A percentile compares a stretch with the other conserved stretches of the same genome.
Conservation (phyloP, 805 yeast species). For the Lipomyces yamanashiensis region DNA sequence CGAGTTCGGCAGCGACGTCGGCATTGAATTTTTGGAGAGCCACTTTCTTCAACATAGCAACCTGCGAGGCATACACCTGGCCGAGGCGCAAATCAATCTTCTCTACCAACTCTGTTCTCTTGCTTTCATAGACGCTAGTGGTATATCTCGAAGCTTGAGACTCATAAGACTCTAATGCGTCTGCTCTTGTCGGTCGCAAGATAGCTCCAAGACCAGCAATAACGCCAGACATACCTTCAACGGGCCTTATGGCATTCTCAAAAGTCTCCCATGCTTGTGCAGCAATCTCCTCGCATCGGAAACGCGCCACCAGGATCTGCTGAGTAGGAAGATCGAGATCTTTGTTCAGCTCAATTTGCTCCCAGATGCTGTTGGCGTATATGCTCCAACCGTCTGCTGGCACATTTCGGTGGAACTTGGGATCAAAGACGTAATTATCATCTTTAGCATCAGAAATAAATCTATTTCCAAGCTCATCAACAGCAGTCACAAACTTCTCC, state of each 20-base stretch:
- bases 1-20: constrained; percentile 20
- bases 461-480: constrained; percentile 64
- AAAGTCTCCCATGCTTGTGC: constrained; percentile 56
- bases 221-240: constrained; percentile 41
- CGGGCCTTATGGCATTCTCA: constrained; percentile 46
- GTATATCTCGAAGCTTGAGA: constrained; percentile 76
- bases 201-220: constrained; percentile 49
- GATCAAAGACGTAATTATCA: constrained; percentile 57
- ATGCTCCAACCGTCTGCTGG: constrained; percentile 97
- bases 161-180: constrained; percentile 63
- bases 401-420: constrained; percentile 76
- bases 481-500: constrained; percentile 67
- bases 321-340: constrained; percentile 97
- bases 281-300: constrained; percentile 89
- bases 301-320: constrained; percentile 90
- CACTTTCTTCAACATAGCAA: constrained; percentile 47
- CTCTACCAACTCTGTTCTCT: constrained; percentile 54
- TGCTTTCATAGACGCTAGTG: constrained; percentile 65
- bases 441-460: constrained; percentile 47
- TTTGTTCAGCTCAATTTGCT: constrained; percentile 87
- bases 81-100: constrained; percentile 56
- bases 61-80: constrained; percentile 52
- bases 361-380: constrained; percentile 91
- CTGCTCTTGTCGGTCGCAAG: constrained; percentile 52
- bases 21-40: constrained; percentile 44